Conservation (phyloP, 805 yeast species). For the Kockiozyma suomiensis region DNA sequence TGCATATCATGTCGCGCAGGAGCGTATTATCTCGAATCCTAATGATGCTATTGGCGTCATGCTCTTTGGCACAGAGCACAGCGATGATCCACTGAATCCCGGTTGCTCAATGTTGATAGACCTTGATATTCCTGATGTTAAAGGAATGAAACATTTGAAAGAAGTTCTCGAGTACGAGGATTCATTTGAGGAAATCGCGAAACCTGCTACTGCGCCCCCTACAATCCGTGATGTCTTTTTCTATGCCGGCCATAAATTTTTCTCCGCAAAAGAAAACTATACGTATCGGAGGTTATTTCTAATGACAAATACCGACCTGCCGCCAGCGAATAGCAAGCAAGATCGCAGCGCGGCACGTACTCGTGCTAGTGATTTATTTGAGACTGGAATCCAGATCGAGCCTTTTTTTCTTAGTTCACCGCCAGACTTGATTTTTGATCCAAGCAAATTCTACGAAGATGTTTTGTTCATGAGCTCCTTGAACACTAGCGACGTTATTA, state of each 20-base stretch:
- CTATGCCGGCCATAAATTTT: slow-evolving; percentile 59
- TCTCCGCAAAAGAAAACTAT: slow-evolving; percentile 42
- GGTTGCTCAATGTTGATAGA: slow-evolving; percentile 33
- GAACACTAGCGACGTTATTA: neutral
- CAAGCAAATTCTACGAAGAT: slow-evolving; percentile 55
- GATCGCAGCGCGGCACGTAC: slow-evolving; percentile 54
- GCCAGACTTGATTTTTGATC: slow-evolving; percentile 46
- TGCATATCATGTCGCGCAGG: slow-evolving; percentile 63
- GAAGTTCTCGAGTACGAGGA: slow-evolving; percentile 33
- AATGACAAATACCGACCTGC: slow-evolving; percentile 76
- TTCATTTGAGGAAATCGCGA: slow-evolving; percentile 35
- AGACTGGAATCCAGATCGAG: slow-evolving; percentile 54
- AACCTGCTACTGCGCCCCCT: slow-evolving; percentile 35
- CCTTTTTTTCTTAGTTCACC: slow-evolving; percentile 61
- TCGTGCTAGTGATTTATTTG: slow-evolving; percentile 61
- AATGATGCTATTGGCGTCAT: slow-evolving; percentile 76
- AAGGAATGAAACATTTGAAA: slow-evolving; percentile 26
- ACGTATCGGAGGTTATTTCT: slow-evolving; percentile 64
- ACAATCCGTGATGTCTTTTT: slow-evolving; percentile 52
- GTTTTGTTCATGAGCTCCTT: slow-evolving; percentile 23
- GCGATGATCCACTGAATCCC: slow-evolving; percentile 36
- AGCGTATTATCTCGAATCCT: slow-evolving; percentile 65
- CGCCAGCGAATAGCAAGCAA: slow-evolving; percentile 50
- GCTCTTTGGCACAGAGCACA: slow-evolving; percentile 46
- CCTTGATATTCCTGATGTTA: slow-evolving; percentile 33